A percentile compares a stretch with the other conserved stretches of the same genome.
phyloP scores from a whole-genome alignment of 371 early-diverging fungal species.

The Rhizopus microsporus region DNA sequence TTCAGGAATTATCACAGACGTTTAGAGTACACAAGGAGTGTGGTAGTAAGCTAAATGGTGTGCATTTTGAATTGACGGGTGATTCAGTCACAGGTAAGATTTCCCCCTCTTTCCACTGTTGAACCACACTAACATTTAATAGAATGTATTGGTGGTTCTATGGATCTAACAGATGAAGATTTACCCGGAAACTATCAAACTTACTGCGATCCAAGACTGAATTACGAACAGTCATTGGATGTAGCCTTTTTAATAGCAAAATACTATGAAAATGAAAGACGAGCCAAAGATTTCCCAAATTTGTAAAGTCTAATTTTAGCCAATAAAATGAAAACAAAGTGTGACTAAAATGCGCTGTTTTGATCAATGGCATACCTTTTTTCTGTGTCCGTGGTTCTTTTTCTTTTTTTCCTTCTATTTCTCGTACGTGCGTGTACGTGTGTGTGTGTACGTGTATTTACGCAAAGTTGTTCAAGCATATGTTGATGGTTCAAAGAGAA shows the following conservation, averaged over 20 bases:
- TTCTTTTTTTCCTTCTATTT: conserved; percentile 9
- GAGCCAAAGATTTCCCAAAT: conserved; percentile 38
- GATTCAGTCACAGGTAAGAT: conserved; percentile 76
- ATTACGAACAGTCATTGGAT: conserved; percentile 95
- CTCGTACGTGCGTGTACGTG: not conserved
- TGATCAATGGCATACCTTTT: not conserved
- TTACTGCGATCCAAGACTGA: conserved; percentile 92
- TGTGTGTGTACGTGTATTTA: not conserved
- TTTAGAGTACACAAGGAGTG: conserved; percentile 81
- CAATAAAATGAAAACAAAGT: conserved; percentile 1
- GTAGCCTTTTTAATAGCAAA: conserved; percentile 94
- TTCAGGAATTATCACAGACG: conserved; percentile 76
- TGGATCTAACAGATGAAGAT: conserved; percentile 82
- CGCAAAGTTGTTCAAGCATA: not conserved
- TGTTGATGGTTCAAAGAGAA: conserved; percentile 11
- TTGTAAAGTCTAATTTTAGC: conserved; percentile 14
- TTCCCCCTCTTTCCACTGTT: not conserved
- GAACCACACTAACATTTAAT: conserved; percentile 9
- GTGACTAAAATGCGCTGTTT: not conserved
- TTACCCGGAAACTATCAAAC: conserved; percentile 90
- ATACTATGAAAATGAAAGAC: conserved; percentile 71
- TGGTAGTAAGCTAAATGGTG: conserved; percentile 83
- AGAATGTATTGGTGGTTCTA: conserved; percentile 96
- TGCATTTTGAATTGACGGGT: conserved; percentile 97
- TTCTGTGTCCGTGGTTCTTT: not conserved